Percentiles rank a stretch among this genome's conserved stretches.
These are phyloP conservation scores for Clathrospora elynae DNA, from an alignment of 2,329 filamentous ascomycete genomes.

Conservation along the genomic window DNA sequence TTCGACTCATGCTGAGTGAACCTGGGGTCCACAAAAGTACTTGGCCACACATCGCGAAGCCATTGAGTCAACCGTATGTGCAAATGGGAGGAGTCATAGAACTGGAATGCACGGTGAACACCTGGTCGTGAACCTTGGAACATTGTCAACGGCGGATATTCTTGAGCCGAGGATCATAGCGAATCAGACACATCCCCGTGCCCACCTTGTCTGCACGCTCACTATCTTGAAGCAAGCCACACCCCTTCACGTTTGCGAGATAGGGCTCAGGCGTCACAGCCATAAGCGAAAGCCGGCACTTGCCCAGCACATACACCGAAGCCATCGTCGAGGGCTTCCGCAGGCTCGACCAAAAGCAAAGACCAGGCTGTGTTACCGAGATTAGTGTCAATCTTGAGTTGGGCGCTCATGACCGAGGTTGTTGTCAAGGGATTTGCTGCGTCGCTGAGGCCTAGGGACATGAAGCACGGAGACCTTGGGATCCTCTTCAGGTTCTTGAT, in stretches of 20 bases:
- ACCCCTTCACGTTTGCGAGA: slow-evolving; percentile 13
- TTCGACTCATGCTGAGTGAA: slow-evolving; percentile 37
- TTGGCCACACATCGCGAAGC: not conserved
- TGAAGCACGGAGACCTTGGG: too few relatives aligned
- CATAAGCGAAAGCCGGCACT: not conserved
- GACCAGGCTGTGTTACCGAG: slow-evolving; percentile 7
- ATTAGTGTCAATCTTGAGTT: too few relatives aligned
- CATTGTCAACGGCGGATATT: too few relatives aligned
- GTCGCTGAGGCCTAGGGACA: too few relatives aligned
- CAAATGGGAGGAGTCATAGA: slow-evolving; percentile 13
- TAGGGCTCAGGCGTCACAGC: not conserved
- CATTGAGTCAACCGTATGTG: not conserved
- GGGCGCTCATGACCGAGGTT: too few relatives aligned
- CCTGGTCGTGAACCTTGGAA: too few relatives aligned
- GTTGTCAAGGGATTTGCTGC: too few relatives aligned
- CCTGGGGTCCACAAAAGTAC: slow-evolving; percentile 2
- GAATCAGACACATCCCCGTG: slow-evolving; percentile 21
- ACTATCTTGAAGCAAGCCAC: slow-evolving; percentile 13
- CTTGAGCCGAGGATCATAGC: too few relatives aligned
- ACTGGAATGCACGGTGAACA: too few relatives aligned
- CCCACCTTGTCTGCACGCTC: slow-evolving; percentile 18
- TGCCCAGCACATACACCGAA: slow-evolving; percentile 1
- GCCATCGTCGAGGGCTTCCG: slow-evolving; percentile 1
- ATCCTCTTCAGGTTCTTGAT: too few relatives aligned
- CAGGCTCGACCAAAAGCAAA: slow-evolving; percentile 4